Evolutionary conservation across 73 alveolate genomes (phyloP), one percentile per base, ranked within the genome.

Genomic region (Breviolum minutum): DNA sequence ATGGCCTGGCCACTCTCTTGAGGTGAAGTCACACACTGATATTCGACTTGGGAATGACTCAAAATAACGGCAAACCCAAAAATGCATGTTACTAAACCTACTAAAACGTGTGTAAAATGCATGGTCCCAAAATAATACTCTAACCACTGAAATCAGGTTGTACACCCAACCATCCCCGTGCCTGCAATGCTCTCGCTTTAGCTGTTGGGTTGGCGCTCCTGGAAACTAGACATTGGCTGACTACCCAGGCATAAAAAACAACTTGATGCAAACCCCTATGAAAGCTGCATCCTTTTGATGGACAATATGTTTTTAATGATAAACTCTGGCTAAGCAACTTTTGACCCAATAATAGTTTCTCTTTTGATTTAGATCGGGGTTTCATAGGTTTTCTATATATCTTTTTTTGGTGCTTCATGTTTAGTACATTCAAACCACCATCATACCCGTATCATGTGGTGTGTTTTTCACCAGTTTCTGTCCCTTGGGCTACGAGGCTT

Each of bases 121-220:
- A 40, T 40, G 54, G 54, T 40, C 54, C 54, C 54, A 40, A 40
- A 40, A 2, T 40, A 40, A 2, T 40, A 40, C 54, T 3, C 54
- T 40, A 40, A 40, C 54, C 54, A 40, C 54, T 40, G 54, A 40
- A 40, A 40, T 40, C 54, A 40, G 54, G 0, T 40, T 40, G 54
- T 40, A 40, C 54, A 40, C 54, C 54, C 5, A 40, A 40, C 54
- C 54, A 0, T 40, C 54, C 54, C 8, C 27, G 16, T n/a, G 73
- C 97, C 88, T 91, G 97, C 74, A 91, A 26, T 11, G 97, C 97
- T 79, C 80, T 70, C 32, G 97, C 81, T 64, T 91, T 91, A 77
- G 97, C 97, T 19, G 97, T 91, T 8, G 97, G 97, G 32, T 91
- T 91, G 76, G 88, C 26, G 97, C 97, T 91, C 97, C 97, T 91